Conservation (phyloP, 139 green algal species). For the Dunaliella primolecta region DNA sequence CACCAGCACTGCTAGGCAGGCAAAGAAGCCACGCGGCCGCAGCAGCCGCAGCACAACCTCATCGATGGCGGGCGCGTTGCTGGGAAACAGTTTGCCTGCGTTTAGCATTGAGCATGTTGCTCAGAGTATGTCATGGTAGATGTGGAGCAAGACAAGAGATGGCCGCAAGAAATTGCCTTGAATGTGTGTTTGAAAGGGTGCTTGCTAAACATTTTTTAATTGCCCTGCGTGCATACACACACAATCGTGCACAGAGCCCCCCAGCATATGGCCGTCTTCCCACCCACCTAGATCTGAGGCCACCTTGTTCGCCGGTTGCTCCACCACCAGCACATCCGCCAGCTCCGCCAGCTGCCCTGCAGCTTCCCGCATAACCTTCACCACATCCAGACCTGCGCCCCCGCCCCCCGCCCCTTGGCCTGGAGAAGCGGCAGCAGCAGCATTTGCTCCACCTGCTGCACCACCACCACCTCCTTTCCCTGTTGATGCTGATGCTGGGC, state of each 20-base stretch:
- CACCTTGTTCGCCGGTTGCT: neutral
- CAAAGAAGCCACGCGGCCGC: neutral
- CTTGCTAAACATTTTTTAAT: no score
- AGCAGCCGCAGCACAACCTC: constrained; percentile 8
- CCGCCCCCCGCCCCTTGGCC: no score
- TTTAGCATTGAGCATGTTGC: neutral
- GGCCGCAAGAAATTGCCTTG: no score
- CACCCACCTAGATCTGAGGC: neutral
- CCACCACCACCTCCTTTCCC: no score
- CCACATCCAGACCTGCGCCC: no score
- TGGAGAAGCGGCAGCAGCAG: no score
- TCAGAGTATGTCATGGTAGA: no score
- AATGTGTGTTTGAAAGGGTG: no score
- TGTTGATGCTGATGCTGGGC: no score
- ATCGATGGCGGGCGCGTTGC: neutral
- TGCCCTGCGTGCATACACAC: neutral
- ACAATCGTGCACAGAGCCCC: neutral
- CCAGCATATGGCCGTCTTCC: no score
- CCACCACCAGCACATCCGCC: constrained; percentile 5
- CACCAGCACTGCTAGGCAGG: neutral
- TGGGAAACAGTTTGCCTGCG: constrained; percentile 4
- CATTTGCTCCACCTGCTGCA: no score
- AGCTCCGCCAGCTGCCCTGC: constrained; percentile 20
- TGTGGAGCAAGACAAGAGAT: no score
- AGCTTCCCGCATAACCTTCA: constrained; percentile 13